Conservation (phyloP, 495 filamentous ascomycete genomes). For the Tuber umbilicatum region DNA sequence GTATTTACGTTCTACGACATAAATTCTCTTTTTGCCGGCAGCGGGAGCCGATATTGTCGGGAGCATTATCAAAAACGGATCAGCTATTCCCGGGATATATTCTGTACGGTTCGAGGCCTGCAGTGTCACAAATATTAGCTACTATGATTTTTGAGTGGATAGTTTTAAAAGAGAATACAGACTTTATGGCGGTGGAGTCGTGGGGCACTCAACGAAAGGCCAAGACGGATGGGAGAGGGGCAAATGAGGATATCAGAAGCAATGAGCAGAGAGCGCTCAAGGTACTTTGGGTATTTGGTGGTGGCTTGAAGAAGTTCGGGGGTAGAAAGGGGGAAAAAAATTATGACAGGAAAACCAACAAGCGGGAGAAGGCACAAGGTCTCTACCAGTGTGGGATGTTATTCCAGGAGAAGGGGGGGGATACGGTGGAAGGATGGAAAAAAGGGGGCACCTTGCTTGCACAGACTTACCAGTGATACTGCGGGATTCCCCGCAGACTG, state of each 20-base stretch:
- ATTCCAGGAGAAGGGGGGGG: not conserved
- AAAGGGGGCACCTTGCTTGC: not conserved
- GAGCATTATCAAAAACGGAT: constrained; percentile 17
- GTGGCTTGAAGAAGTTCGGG: not conserved
- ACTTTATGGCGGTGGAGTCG: not conserved
- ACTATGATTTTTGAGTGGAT: not conserved
- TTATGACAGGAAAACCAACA: not conserved
- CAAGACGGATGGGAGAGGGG: not conserved
- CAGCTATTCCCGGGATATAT: not conserved
- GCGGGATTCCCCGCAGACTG: not conserved
- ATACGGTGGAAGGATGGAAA: not conserved
- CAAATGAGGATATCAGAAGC: not conserved
- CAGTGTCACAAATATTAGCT: not conserved
- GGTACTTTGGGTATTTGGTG: not conserved
- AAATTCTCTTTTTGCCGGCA: constrained; percentile 33
- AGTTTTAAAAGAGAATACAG: not conserved
- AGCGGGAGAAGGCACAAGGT: not conserved
- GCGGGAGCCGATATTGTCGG: constrained; percentile 17
- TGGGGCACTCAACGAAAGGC: not conserved
- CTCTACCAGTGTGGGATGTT: not conserved
- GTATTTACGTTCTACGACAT: constrained; percentile 37
- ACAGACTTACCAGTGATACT: not conserved
- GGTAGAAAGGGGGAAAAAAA: too few relatives aligned
- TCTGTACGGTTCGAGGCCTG: not conserved
- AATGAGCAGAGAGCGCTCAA: not conserved